Conservation (phyloP, 1,284 basidiomycete species). For the Cystobasidiaceae sp. region DNA sequence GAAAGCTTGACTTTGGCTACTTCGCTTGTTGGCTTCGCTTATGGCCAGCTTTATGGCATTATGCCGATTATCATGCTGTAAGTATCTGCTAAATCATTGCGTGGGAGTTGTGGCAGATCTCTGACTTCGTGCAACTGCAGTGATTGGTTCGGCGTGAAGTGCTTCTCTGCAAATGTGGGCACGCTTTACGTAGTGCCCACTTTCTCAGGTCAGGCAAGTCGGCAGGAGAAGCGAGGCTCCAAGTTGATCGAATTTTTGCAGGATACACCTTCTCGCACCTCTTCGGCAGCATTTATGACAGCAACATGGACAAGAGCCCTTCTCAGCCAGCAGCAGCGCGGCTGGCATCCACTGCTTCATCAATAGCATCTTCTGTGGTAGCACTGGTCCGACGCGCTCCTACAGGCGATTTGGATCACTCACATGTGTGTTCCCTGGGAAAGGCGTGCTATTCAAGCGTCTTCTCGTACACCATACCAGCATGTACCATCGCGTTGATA, state of each 20-base stretch:
- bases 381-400: too few species aligned
- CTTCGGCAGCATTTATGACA: constrained; percentile 24
- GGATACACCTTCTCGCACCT: constrained; percentile 27
- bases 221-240: too few species aligned
- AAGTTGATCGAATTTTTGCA: not conserved
- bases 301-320: not conserved
- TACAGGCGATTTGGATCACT: too few species aligned
- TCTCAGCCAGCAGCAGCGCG: too few species aligned
- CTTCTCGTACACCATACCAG: constrained; percentile 23
- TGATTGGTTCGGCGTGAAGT: constrained; percentile 26
- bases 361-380: too few species aligned
- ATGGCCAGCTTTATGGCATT: constrained; percentile 27
- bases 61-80: constrained; percentile 25
- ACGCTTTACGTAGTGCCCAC: constrained; percentile 25
- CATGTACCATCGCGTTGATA: constrained; percentile 10
- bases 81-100: not conserved
- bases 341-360: too few species aligned
- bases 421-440: constrained; percentile 15
- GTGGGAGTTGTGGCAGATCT: not conserved
- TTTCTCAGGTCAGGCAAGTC: constrained; percentile 17
- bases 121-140: not conserved
- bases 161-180: constrained; percentile 23
- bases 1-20: constrained; percentile 18
- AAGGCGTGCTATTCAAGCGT: constrained; percentile 8
- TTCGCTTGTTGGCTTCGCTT: constrained; percentile 28